Base-by-base conservation (phyloP, 1,284 basidiomycete species). In the Boletus smithii region DNA sequence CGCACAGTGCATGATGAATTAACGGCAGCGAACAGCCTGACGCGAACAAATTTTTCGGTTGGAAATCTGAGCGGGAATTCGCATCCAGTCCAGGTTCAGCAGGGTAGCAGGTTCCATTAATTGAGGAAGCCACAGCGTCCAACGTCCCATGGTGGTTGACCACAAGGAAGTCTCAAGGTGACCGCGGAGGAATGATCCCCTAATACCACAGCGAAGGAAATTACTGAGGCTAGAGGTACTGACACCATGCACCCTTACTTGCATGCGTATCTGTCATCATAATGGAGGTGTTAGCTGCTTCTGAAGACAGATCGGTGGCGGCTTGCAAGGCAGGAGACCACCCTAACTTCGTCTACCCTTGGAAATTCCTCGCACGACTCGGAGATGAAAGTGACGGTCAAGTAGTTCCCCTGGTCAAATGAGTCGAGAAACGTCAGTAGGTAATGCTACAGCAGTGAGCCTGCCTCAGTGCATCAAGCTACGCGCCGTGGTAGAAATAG, bases 131-230 rank as follows among this genome's bases (percentile, higher is more conserved):
- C 45, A 33, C 31, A 31, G 22, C 16, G 13, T 23, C 24, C 30
- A 44, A 44, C 39, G 26, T 49, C 44, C 47, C 27, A 46, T 33
- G 31, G 35, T 34, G 29, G 29, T 37, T 8, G 26, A 46, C 53
- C 62, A 42, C 62, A 55, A 58, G 57, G 58, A 56, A 37, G 53
- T 57, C 58, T 61, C 54, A 45, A 51, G 59, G 59, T 57, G 37
- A 65, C 57, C 60, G 40, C 56, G 41, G 62, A 53, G 37, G 31
- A 48, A 42, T 20, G 42, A 30, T 38, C 36, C 32, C 35, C 41
- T 31, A 38, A 17, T 35, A 44, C 38, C 20, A 49, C 46, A 32
- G 35, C 46, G 4, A 42, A 49, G 49, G 45, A 59, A 41, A 61
- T 61, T 34, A 45, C 40, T 18, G 30, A 33, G 35, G 37, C 7